A percentile compares a stretch with the other conserved stretches of the same genome.
Conservation (phyloP, 192 early-diverging fungal genomes). For the Dissophora globulifera region DNA sequence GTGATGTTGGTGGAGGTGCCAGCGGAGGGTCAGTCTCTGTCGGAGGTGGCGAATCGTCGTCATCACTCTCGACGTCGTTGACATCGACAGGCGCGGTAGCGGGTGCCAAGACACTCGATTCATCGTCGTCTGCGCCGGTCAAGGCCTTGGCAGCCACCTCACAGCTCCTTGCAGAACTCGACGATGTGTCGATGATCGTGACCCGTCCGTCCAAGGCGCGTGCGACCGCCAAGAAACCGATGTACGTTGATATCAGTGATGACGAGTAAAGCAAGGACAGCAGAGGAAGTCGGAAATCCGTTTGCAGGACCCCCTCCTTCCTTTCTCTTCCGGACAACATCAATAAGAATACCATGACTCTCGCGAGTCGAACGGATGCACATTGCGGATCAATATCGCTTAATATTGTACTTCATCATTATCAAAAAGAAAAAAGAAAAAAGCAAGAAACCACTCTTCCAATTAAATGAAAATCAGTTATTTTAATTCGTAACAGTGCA, state of each 20-base stretch:
- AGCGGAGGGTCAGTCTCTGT: neutral
- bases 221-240: constrained; percentile 28
- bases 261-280: constrained; percentile 19
- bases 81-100: constrained; percentile 31
- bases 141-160: constrained; percentile 5
- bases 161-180: constrained; percentile 26
- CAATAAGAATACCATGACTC: too few species aligned
- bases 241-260: constrained; percentile 51
- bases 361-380: too few species aligned
- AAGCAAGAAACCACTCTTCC: too few species aligned
- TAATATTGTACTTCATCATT: too few species aligned
- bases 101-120: constrained; percentile 22
- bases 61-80: constrained; percentile 17
- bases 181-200: constrained; percentile 30
- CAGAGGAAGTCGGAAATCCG: too few species aligned
- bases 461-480: too few species aligned
- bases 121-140: constrained; percentile 9
- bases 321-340: neutral
- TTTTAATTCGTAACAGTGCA: too few species aligned
- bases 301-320: too few species aligned
- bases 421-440: too few species aligned
- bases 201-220: constrained; percentile 2
- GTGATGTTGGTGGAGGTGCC: constrained; percentile 4
- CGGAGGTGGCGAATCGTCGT: neutral
- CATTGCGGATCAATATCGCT: too few species aligned